Conservation (phyloP, 2,329 filamentous ascomycete genomes). For the Colletotrichum coccodes region DNA sequence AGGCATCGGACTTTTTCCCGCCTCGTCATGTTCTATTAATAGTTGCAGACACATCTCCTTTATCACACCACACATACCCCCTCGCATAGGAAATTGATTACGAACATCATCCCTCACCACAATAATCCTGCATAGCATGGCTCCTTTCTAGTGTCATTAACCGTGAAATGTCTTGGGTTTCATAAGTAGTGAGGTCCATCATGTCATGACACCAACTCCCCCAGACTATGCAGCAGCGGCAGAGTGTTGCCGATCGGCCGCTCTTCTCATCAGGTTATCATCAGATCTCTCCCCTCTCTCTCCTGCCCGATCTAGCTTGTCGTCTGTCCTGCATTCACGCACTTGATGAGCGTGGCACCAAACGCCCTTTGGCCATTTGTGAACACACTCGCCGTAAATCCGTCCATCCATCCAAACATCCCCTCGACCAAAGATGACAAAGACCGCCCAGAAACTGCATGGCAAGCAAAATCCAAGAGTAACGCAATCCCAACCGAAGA, state of each 20-base stretch:
- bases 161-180: conserved; percentile 28
- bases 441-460: conserved; percentile 8
- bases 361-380: not conserved
- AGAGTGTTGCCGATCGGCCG: not conserved
- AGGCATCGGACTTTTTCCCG: not conserved
- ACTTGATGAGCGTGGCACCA: not conserved
- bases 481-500: conserved; percentile 9
- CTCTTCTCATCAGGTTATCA: conserved; percentile 7
- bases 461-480: conserved; percentile 17
- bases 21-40: not conserved
- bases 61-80: not conserved
- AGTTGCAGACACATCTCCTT: not conserved
- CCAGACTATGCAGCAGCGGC: conserved; percentile 21
- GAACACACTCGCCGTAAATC: not conserved
- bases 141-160: conserved; percentile 29
- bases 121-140: not conserved
- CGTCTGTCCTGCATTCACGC: not conserved
- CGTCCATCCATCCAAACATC: not conserved
- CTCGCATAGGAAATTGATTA: not conserved
- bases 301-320: not conserved
- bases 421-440: not conserved
- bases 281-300: not conserved
- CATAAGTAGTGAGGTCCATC: conserved; percentile 25
- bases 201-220: conserved; percentile 19
- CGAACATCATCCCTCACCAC: not conserved